Conservation (phyloP, 352 stramenopile genomes). For the Pythium angustatum region DNA sequence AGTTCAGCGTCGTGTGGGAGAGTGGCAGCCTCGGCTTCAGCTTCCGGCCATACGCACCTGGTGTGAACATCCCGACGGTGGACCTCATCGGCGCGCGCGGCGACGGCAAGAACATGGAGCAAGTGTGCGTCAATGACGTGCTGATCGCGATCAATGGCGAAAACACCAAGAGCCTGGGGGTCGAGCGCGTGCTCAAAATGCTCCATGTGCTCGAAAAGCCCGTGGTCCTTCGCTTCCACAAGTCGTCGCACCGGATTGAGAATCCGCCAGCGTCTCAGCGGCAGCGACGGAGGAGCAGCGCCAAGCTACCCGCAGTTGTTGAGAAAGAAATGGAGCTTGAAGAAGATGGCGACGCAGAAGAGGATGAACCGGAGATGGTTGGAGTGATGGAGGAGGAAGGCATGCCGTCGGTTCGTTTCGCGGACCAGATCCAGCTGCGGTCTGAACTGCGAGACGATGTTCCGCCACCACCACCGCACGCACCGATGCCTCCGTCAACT, state of each 20-base stretch:
- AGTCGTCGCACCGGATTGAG: slow-evolving; percentile 68
- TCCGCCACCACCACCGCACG: slow-evolving; percentile 8
- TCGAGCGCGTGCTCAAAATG: slow-evolving; percentile 77
- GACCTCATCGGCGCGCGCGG: slow-evolving; percentile 67
- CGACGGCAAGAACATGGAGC: slow-evolving; percentile 68
- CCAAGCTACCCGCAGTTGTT: slow-evolving; percentile 22
- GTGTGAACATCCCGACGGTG: slow-evolving; percentile 72
- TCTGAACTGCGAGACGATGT: slow-evolving; percentile 14
- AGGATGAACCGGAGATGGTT: background rate
- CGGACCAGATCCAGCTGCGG: slow-evolving; percentile 29
- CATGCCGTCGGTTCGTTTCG: slow-evolving; percentile 21
- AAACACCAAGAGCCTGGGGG: slow-evolving; percentile 70
- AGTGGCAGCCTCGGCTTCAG: slow-evolving; percentile 66
- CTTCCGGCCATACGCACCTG: slow-evolving; percentile 65
- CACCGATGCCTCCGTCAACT: background rate
- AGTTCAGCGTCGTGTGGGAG: slow-evolving; percentile 79
- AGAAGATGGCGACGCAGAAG: slow-evolving; percentile 1
- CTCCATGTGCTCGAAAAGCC: slow-evolving; percentile 76
- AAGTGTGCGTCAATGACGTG: slow-evolving; percentile 79
- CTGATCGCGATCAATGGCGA: slow-evolving; percentile 81
- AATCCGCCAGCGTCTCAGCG: slow-evolving; percentile 29
- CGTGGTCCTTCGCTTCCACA: slow-evolving; percentile 75
- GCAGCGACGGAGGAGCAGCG: slow-evolving; percentile 12
- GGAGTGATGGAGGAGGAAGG: slow-evolving; percentile 18
- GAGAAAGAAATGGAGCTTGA: slow-evolving; percentile 15